phyloP scores from a whole-genome alignment of 306 rosid species.

The Cicer pinnatifidum region DNA sequence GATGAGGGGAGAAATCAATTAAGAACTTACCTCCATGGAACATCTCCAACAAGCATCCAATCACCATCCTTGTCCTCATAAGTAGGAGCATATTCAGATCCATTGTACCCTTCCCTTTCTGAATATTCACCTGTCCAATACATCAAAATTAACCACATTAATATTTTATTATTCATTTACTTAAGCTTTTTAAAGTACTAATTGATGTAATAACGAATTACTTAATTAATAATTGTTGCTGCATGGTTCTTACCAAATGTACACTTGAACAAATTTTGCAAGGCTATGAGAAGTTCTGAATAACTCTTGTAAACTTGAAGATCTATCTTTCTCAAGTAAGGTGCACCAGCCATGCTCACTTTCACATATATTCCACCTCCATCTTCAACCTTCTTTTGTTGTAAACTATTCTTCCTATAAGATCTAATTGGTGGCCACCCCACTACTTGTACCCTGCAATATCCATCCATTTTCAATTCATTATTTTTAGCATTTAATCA shows the following conservation, averaged over 20 bases:
- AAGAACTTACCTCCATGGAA: conserved; percentile 81
- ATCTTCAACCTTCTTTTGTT: conserved; percentile 51
- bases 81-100: conserved; percentile 73
- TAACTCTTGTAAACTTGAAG: conserved; percentile 70
- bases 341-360: conserved; percentile 91
- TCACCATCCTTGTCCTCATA: conserved; percentile 93
- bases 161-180: too few relatives aligned
- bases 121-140: conserved; percentile 62
- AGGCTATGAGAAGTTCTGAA: conserved; percentile 67
- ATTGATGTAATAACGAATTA: background rate
- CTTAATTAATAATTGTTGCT: background rate
- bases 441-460: conserved; percentile 75
- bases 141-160: conserved; percentile 2
- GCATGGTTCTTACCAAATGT: conserved; percentile 58
- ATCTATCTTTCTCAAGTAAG: conserved; percentile 84
- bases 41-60: conserved; percentile 97
- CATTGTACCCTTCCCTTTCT: conserved; percentile 71
- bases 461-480: background rate
- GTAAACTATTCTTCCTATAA: conserved; percentile 62
- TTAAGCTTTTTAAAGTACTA: too few relatives aligned
- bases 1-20: background rate
- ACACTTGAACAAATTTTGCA: conserved; percentile 72
- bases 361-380: conserved; percentile 64
- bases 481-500: too few relatives aligned
- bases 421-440: conserved; percentile 97